phyloP scores from a whole-genome alignment of 331 rosid species.

The Telfairia occidentalis region DNA sequence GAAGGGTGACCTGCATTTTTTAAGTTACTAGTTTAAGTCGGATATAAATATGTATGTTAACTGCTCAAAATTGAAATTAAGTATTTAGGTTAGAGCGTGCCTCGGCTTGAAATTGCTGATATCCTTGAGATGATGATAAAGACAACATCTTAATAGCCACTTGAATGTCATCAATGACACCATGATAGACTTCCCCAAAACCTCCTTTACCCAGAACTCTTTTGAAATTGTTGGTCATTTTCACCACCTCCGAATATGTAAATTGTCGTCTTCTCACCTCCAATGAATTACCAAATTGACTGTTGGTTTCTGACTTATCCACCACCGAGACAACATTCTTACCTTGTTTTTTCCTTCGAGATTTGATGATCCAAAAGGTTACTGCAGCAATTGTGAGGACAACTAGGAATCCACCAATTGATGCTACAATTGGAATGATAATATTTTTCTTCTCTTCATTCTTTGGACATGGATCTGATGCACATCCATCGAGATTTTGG shows the following conservation, averaged over 20 bases:
- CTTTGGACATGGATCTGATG: slow-evolving; percentile 26
- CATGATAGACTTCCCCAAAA: slow-evolving; percentile 43
- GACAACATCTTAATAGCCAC: slow-evolving; percentile 54
- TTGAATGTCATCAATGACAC: slow-evolving; percentile 32
- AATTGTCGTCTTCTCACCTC: slow-evolving; percentile 23
- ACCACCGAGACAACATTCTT: slow-evolving; percentile 2
- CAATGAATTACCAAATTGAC: slow-evolving; percentile 12
- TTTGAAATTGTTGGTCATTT: slow-evolving; percentile 39
- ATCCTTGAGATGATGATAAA: slow-evolving; percentile 29
- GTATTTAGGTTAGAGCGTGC: slow-evolving; percentile 13
- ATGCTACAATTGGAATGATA: slow-evolving; percentile 28
- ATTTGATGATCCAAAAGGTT: slow-evolving; percentile 17
- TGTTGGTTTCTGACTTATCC: not conserved
- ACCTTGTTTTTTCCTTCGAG: slow-evolving; percentile 5
- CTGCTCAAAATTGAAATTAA: not conserved
- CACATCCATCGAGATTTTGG: slow-evolving; percentile 22
- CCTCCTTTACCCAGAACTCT: slow-evolving; percentile 50
- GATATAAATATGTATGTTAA: not conserved
- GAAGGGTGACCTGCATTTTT: slow-evolving; percentile 36
- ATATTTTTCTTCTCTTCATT: slow-evolving; percentile 15
- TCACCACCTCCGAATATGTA: slow-evolving; percentile 31
- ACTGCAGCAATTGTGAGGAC: slow-evolving; percentile 13
- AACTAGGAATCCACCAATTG: slow-evolving; percentile 23
- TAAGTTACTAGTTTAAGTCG: not conserved
- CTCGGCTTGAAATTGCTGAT: slow-evolving; percentile 54